Evolutionary conservation across 2,329 filamentous ascomycete species (phyloP).

Genomic region (Drechslera avenae): DNA sequence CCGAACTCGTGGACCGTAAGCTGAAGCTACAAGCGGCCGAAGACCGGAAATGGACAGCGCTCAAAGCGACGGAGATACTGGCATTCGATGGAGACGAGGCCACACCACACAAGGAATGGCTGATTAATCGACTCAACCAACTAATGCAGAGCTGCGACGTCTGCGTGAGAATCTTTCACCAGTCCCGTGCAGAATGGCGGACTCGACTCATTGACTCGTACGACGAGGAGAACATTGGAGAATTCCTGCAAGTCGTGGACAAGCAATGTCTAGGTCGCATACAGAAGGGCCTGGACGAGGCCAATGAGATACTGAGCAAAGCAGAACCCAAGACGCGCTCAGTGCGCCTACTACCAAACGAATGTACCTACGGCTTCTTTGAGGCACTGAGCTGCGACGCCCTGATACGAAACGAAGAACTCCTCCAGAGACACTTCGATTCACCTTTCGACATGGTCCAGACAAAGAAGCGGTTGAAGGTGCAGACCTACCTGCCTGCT

Average conservation of each 20-base stretch:
- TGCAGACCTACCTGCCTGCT: conserved; percentile 77
- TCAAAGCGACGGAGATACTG: conserved; percentile 53
- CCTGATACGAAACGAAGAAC: conserved; percentile 66
- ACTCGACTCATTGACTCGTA: conserved; percentile 51
- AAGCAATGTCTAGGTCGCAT: conserved; percentile 54
- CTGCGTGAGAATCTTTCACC: conserved; percentile 57
- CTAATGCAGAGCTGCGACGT: conserved; percentile 56
- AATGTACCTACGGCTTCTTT: conserved; percentile 79
- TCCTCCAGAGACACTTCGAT: conserved; percentile 70
- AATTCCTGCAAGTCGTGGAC: conserved; percentile 54
- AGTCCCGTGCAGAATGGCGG: conserved; percentile 49
- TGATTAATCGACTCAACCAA: conserved; percentile 47
- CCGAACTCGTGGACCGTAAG: conserved; percentile 35
- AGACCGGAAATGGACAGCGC: conserved; percentile 47
- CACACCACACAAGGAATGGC: conserved; percentile 48
- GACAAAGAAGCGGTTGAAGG: conserved; percentile 75
- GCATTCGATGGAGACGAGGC: conserved; percentile 56
- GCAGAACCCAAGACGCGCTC: conserved; percentile 58
- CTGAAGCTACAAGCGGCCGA: conserved; percentile 47
- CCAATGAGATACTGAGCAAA: conserved; percentile 48
- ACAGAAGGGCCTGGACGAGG: conserved; percentile 49
- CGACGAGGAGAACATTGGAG: conserved; percentile 51
- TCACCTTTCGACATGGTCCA: conserved; percentile 82
- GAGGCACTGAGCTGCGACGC: conserved; percentile 85
- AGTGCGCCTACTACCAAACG: conserved; percentile 57